Conservation (phyloP, 2,329 filamentous ascomycete species). For the Neopestalotiopsis sp. region DNA sequence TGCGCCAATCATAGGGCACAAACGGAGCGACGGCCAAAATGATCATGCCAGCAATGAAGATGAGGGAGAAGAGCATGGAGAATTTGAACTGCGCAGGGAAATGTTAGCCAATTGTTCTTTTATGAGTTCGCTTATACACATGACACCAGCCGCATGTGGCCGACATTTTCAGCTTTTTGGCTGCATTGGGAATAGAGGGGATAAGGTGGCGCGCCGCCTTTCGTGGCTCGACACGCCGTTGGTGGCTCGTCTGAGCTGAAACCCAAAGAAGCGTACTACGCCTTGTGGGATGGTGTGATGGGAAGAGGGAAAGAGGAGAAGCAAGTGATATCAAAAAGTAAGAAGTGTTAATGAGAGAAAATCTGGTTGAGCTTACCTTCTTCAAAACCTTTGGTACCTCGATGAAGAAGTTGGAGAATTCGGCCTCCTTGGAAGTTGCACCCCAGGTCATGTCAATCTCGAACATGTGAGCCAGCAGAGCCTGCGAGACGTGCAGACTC, state of each 20-base stretch:
- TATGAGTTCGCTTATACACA: background rate
- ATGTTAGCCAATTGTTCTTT: background rate
- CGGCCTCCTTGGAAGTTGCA: conserved; percentile 81
- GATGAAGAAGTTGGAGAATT: conserved; percentile 83
- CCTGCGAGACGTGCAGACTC: conserved; percentile 80
- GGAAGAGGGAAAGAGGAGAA: background rate
- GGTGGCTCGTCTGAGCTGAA: conserved; percentile 24
- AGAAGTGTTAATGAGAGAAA: conserved; percentile 28
- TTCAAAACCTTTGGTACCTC: conserved; percentile 80
- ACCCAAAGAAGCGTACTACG: conserved; percentile 21
- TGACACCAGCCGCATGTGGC: background rate
- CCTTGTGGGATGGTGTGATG: background rate
- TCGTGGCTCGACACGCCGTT: background rate
- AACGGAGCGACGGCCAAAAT: conserved; percentile 67
- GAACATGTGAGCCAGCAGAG: conserved; percentile 82
- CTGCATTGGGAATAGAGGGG: conserved; percentile 11
- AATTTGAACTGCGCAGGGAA: conserved; percentile 66
- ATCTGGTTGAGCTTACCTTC: conserved; percentile 62
- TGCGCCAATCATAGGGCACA: conserved; percentile 68
- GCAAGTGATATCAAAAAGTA: background rate
- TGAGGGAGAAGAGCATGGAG: conserved; percentile 65
- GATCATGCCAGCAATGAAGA: conserved; percentile 66
- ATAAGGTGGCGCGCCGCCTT: background rate
- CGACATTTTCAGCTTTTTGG: background rate
- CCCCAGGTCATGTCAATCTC: conserved; percentile 88